Percentiles rank a stretch among this genome's conserved stretches.
Evolutionary conservation across 768 basidiomycete species (phyloP).

Genomic region (Mycena vitilis): DNA sequence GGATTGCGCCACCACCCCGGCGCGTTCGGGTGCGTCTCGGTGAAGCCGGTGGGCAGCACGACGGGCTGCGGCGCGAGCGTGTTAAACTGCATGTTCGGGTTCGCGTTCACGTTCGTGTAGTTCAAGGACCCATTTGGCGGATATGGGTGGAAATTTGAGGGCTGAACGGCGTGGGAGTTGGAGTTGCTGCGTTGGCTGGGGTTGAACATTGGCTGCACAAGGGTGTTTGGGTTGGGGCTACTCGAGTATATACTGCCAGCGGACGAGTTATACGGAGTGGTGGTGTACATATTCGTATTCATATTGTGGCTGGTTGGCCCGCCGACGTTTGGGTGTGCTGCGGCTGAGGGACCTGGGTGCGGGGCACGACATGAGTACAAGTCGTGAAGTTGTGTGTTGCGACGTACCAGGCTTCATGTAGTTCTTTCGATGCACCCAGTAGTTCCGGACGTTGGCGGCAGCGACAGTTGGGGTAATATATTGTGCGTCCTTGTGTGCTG

Average conservation of each 20-base stretch:
- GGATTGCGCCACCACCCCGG: slow-evolving; percentile 34
- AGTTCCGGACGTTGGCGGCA: slow-evolving; percentile 20
- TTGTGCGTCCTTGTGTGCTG: slow-evolving; percentile 26
- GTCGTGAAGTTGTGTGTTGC: too few species aligned
- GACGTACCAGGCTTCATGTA: slow-evolving; percentile 9
- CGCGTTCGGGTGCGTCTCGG: slow-evolving; percentile 15
- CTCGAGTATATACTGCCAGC: background rate
- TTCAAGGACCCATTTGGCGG: too few species aligned
- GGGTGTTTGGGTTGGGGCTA: background rate
- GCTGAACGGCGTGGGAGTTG: background rate
- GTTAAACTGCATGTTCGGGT: background rate
- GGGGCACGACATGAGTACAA: background rate
- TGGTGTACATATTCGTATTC: background rate
- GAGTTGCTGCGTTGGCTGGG: background rate
- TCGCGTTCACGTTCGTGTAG: background rate
- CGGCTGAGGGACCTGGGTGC: background rate
- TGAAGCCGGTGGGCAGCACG: slow-evolving; percentile 30
- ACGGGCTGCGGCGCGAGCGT: slow-evolving; percentile 26
- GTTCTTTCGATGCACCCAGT: slow-evolving; percentile 31
- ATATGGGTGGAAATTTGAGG: background rate
- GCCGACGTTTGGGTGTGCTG: background rate
- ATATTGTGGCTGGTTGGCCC: background rate
- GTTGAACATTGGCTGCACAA: background rate
- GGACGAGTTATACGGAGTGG: background rate
- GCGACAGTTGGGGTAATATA: slow-evolving; percentile 17